Evolutionary conservation across 257 asterid genomes (phyloP), one percentile per base, ranked within the genome.

Genomic region (Galeopsis tetrahit): DNA sequence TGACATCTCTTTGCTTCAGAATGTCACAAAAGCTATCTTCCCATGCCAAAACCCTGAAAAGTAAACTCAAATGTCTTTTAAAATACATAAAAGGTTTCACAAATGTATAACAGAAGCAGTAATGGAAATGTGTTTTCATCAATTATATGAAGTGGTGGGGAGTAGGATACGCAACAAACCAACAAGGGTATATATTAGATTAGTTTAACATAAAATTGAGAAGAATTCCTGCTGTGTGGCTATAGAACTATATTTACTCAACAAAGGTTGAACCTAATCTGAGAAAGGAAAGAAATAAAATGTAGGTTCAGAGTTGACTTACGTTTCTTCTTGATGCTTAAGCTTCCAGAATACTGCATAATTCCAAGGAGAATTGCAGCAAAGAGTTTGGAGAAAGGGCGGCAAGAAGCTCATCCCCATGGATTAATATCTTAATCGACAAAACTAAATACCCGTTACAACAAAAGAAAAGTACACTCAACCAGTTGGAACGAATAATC

Each of bases 331-430:
- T 69, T 82, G 87, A 76, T 80, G 77, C 83, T 86, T 85, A 70
- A 83, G 83, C 86, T 84, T 94, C 99, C 99, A 94, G 81, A 94
- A 88, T 65, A 88, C 92, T 34, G 98, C 98, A 75, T 94, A 91
- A 80, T 83, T 86, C 99, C 99, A 91, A 17, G 87, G 93, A 76
- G 98, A 88, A 72, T 87, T 68, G 81, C 80, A 80, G 89, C 99
- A 91, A 73, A 91, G 85, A 70, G 87, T 73, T 79, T 87, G 85
- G 71, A 94, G 90, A 80, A 89, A 86, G 74, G 85, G 84, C 84
- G 97, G 83, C 87, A 88, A 77, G 71, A 82, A 82, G 83, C 86
- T 78, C 60, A 75, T 78, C 83, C 77, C 91, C 96, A 88, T 89
- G 79, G 81, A 67, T 76, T 78, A 75, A 66, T 73, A 77, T 73